phyloP scores from a whole-genome alignment of 768 basidiomycete species.

The Rhodotorula babjevae region DNA sequence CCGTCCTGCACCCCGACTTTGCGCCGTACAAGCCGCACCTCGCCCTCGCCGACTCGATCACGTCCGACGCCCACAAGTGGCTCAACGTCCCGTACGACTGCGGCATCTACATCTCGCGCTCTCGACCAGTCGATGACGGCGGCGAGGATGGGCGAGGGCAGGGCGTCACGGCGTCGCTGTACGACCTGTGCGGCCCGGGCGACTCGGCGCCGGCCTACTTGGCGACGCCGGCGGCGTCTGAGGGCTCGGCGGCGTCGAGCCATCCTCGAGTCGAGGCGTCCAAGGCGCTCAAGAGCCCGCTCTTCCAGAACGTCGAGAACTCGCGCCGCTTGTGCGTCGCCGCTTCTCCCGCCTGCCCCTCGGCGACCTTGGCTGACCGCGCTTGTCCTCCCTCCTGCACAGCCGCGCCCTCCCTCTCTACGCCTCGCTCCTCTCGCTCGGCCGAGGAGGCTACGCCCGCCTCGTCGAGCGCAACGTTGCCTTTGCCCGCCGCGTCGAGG shows the following conservation, averaged over 20 bases:
- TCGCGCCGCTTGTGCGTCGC: slow-evolving; percentile 47
- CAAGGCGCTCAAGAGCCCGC: slow-evolving; percentile 46
- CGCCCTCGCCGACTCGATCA: slow-evolving; percentile 49
- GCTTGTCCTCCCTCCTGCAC: background rate
- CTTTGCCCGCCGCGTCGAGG: slow-evolving; percentile 47
- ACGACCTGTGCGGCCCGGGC: slow-evolving; percentile 47
- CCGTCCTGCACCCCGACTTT: slow-evolving; percentile 47
- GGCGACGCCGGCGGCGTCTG: slow-evolving; percentile 3
- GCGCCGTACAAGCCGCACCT: slow-evolving; percentile 45
- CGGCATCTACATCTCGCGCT: slow-evolving; percentile 50
- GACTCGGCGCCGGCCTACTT: slow-evolving; percentile 49
- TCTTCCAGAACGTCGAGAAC: slow-evolving; percentile 51
- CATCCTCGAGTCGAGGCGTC: slow-evolving; percentile 25
- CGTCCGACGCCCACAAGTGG: slow-evolving; percentile 47
- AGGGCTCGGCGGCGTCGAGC: background rate
- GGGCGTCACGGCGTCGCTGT: slow-evolving; percentile 30
- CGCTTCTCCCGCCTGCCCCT: background rate
- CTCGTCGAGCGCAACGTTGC: slow-evolving; percentile 48
- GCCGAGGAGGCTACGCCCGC: slow-evolving; percentile 48
- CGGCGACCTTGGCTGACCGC: background rate
- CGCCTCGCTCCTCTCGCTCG: slow-evolving; percentile 48
- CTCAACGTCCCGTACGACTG: slow-evolving; percentile 49
- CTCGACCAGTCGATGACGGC: background rate
- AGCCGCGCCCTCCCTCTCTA: slow-evolving; percentile 50
- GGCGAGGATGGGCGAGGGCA: background rate